phyloP scores from a whole-genome alignment of 257 asterid genomes.

The Mitragyna speciosa region DNA sequence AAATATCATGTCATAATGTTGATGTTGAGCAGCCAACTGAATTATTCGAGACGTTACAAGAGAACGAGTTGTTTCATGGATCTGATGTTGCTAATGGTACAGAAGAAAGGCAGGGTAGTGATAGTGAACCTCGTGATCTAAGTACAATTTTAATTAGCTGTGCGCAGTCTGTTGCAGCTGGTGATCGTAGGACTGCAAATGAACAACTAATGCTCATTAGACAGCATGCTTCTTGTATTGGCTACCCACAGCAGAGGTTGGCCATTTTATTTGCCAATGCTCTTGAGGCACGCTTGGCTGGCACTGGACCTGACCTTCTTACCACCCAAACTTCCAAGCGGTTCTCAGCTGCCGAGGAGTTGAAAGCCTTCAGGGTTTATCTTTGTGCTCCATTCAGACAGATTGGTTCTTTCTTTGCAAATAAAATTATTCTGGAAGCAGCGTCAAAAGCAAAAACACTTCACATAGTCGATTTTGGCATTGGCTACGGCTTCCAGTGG shows the following conservation, averaged over 20 bases:
- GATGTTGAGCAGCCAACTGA: conserved; percentile 18
- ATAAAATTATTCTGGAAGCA: conserved; percentile 7
- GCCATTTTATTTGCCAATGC: conserved; percentile 14
- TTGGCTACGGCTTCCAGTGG: conserved; percentile 23
- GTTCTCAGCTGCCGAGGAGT: conserved; percentile 16
- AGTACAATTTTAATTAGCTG: conserved; percentile 7
- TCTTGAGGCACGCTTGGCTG: conserved; percentile 23
- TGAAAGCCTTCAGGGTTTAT: conserved; percentile 18
- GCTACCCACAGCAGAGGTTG: conserved; percentile 21
- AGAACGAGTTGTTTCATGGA: not conserved
- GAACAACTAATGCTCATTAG: conserved; percentile 19
- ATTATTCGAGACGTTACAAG: conserved; percentile 5
- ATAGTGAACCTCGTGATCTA: conserved; percentile 12
- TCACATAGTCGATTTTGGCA: conserved; percentile 29
- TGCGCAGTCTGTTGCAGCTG: conserved; percentile 14
- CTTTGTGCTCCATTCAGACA: conserved; percentile 10
- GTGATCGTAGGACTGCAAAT: conserved; percentile 11
- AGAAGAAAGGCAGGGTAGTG: conserved; percentile 1
- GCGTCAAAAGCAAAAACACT: conserved; percentile 11
- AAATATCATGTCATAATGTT: conserved; percentile 16
- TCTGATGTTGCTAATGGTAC: not conserved
- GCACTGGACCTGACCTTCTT: conserved; percentile 14
- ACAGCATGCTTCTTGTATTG: conserved; percentile 17
- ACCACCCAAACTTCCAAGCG: conserved; percentile 2
- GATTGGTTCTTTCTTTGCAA: conserved; percentile 2